A percentile compares a stretch with the other conserved stretches of the same genome.
These are phyloP conservation scores for Euphorbia lathyris DNA, from an alignment of 345 rosid species.

Conservation along the genomic window DNA sequence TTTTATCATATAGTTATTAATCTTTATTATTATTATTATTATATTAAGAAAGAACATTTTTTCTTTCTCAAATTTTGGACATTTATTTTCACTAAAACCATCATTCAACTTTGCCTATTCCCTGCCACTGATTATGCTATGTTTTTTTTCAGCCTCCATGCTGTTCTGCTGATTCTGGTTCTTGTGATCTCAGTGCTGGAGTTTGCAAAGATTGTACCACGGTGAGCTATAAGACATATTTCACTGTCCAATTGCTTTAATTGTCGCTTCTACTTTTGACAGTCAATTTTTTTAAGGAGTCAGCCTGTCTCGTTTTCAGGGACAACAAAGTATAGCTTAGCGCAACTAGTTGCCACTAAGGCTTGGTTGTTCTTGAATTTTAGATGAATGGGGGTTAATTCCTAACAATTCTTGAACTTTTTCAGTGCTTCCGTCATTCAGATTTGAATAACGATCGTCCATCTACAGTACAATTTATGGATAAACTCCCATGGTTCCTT, in stretches of 20 bases:
- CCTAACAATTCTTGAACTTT: constrained; percentile 24
- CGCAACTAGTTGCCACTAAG: no score
- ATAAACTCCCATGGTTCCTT: constrained; percentile 98
- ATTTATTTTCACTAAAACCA: not conserved
- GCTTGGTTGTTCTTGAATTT: not conserved
- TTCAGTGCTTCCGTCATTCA: constrained; percentile 90
- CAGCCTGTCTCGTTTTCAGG: constrained; percentile 9
- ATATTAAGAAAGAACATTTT: not conserved
- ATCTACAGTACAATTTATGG: constrained; percentile 73
- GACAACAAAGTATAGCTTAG: no score
- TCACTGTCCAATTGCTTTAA: not conserved
- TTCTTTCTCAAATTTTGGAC: not conserved
- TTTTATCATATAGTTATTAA: not conserved
- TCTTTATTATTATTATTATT: no score
- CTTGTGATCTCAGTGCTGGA: constrained; percentile 60
- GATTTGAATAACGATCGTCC: constrained; percentile 86
- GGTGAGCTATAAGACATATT: constrained; percentile 41
- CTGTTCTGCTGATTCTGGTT: constrained; percentile 51
- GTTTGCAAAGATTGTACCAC: constrained; percentile 95
- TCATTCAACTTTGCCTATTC: not conserved
- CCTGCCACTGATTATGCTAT: not conserved
- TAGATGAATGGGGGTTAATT: constrained; percentile 8
- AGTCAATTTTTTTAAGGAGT: constrained; percentile 3
- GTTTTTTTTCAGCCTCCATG: constrained; percentile 68
- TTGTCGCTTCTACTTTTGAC: not conserved